Base-by-base conservation (phyloP, 345 rosid species). In the Hevea brasiliensis region DNA sequence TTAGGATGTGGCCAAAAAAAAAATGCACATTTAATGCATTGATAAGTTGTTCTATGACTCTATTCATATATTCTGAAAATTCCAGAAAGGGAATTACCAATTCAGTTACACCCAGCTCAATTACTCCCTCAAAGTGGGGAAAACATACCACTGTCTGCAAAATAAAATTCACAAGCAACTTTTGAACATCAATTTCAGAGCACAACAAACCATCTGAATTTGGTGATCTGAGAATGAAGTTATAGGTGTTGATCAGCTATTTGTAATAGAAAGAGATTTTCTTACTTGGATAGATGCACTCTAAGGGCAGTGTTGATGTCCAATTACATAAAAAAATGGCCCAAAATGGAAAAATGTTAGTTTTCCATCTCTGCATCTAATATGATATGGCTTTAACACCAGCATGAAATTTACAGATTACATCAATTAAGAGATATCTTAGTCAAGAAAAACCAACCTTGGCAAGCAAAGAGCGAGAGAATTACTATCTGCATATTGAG, bases 271-370 rank as follows among this genome's bases (percentile, higher is more conserved):
- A n/a, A 48, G 59, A 50, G 47, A 27, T 71, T 50, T 32, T 67
- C 68, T 67, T 84, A 94, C 99, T 96, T 92, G 97, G 84, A 95
- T 92, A 48, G 94, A 87, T 61, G 99, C 99, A 79, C 99, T 95
- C 99, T 95, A 71, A 41, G 69, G 77, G 42, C 61, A 73, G 72
- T 41, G 67, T 50, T 45, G 65, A 68, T 50, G 72, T 67, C 74
- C 74, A 21, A 48, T 51, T n/a, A 26, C 45, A 68, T 10, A 59
- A 57, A 67, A 71, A 61, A 58, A 40, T 68, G 10, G 54, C 9
- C 37, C 2, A 4, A 32, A 4, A 45, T 72, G 56, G 66, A 23
- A 77, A 23, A 54, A 63, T 23, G 83, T 81, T 72, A 86, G 82
- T 40, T 54, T 27, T 51, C 37, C 37, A 32, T 32, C 37, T 27